Base-by-base conservation (phyloP, 495 filamentous ascomycete genomes). In the Podospora bellae-mahoneyi region DNA sequence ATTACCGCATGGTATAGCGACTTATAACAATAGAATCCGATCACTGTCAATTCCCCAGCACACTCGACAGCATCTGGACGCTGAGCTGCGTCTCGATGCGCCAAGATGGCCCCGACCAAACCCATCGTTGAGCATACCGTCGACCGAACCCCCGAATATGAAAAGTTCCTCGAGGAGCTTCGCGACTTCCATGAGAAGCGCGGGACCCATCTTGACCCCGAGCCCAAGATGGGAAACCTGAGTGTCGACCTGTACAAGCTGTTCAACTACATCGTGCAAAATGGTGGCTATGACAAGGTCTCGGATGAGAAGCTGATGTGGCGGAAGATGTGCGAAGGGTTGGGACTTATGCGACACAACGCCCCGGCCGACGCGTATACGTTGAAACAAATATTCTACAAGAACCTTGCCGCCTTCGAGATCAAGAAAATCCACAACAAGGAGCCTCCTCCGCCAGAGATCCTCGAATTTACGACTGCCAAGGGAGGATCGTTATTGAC, bases 381-480 rank as follows among this genome's bases (percentile, higher is more conserved):
- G 26, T 76, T 94, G 60, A 95, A 95, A 79, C 90, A 89, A 27
- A 85, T 88, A 60, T 95, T 93, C 78, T 94, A 94, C 82, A 90
- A 90, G 71, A 89, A 93, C 70, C 85, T 95, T 39, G 89, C 89
- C 16, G 91, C 92, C 3, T 95, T 91, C 78, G 92, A 94, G 78
- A 92, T 95, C 62, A 81, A 85, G 48, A 86, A 82, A n/a, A 73
- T 90, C 34, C 87, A 91, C 76, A 84, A 86, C 18, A 87, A 88
- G 74, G 89, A 91, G 64, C 92, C 92, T 13, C 92, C 92, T 13
- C 91, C 91, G 19, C 90, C 88, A 69, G 90, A 93, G 75, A 93
- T 93, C 61, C 82, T 95, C 16, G 92, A 95, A 75, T 85, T 90
- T 56, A 77, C 88, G 6, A 90, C 89, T 7, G 90, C 90, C 28